Percentiles rank a stretch among this genome's conserved stretches.
phyloP scores from a whole-genome alignment of 805 yeast genomes.

The Wickerhamomyces canadensis region DNA sequence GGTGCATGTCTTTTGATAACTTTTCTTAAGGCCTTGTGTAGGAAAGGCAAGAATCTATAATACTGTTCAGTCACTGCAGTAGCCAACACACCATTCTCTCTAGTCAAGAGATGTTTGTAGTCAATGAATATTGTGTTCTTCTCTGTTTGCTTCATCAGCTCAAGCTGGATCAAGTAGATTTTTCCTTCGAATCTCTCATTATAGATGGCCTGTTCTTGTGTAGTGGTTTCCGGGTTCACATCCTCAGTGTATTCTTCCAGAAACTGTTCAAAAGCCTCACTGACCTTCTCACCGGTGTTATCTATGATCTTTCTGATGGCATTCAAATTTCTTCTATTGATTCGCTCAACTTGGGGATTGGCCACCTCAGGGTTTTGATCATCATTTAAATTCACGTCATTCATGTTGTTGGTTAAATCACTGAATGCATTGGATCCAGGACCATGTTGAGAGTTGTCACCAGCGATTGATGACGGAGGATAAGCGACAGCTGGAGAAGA shows the following conservation, averaged over 20 bases:
- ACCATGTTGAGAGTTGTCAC: slow-evolving; percentile 5
- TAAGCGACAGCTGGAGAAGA: slow-evolving; percentile 15
- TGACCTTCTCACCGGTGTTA: slow-evolving; percentile 88
- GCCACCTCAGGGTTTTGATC: slow-evolving; percentile 7
- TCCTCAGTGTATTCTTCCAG: slow-evolving; percentile 55
- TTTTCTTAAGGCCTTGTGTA: slow-evolving; percentile 67
- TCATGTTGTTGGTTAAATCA: slow-evolving; percentile 6
- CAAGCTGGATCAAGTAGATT: slow-evolving; percentile 73
- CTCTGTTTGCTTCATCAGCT: slow-evolving; percentile 73
- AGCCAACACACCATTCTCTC: slow-evolving; percentile 85
- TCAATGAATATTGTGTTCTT: slow-evolving; percentile 78
- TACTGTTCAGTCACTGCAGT: slow-evolving; percentile 87
- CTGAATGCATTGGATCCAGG: slow-evolving; percentile 21
- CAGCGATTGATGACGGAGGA: slow-evolving; percentile 20
- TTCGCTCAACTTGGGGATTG: slow-evolving; percentile 20
- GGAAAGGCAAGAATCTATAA: slow-evolving; percentile 85
- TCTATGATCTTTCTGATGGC: slow-evolving; percentile 85
- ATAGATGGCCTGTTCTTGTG: slow-evolving; percentile 25
- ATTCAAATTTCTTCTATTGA: slow-evolving; percentile 52
- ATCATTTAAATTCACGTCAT: not conserved
- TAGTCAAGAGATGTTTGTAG: slow-evolving; percentile 66
- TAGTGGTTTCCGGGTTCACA: slow-evolving; percentile 24
- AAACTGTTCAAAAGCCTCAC: slow-evolving; percentile 85
- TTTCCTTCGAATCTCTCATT: slow-evolving; percentile 44
- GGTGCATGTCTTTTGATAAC: slow-evolving; percentile 77